Conservation (phyloP, 2,329 filamentous ascomycete species). For the Neofusicoccum parvum region DNA sequence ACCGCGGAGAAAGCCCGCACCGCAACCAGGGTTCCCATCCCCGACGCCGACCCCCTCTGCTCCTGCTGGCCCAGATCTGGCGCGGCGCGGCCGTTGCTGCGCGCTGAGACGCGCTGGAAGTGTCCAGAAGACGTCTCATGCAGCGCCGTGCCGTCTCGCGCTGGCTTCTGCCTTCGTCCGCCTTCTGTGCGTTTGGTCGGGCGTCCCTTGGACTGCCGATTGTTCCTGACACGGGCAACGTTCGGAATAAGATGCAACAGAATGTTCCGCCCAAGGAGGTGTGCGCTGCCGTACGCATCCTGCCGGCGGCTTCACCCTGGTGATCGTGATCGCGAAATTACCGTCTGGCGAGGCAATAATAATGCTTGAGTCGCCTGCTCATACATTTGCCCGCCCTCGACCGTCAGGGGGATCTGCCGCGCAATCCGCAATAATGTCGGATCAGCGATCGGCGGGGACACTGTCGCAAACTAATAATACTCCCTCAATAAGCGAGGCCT, state of each 20-base stretch:
- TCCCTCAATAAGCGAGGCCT: neutral
- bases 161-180: neutral
- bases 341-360: neutral
- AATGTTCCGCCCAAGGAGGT: neutral
- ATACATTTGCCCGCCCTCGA: neutral
- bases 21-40: slow-evolving; percentile 23
- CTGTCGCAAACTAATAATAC: slow-evolving; percentile 9
- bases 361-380: neutral
- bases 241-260: slow-evolving; percentile 10
- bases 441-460: neutral
- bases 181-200: neutral
- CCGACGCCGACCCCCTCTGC: slow-evolving; percentile 23
- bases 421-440: neutral
- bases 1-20: slow-evolving; percentile 25
- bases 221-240: neutral
- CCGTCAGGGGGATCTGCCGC: slow-evolving; percentile 11
- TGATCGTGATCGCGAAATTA: slow-evolving; percentile 3
- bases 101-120: neutral
- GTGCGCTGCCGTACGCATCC: neutral
- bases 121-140: neutral
- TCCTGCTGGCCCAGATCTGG: neutral
- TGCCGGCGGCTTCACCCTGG: neutral
- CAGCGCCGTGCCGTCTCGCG: neutral
- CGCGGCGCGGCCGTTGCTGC: neutral
- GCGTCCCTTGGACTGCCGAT: neutral